Percentiles rank a stretch among this genome's conserved stretches.
phyloP scores from a whole-genome alignment of 176 grass and related monocot genomes.

The Paspalum notatum region DNA sequence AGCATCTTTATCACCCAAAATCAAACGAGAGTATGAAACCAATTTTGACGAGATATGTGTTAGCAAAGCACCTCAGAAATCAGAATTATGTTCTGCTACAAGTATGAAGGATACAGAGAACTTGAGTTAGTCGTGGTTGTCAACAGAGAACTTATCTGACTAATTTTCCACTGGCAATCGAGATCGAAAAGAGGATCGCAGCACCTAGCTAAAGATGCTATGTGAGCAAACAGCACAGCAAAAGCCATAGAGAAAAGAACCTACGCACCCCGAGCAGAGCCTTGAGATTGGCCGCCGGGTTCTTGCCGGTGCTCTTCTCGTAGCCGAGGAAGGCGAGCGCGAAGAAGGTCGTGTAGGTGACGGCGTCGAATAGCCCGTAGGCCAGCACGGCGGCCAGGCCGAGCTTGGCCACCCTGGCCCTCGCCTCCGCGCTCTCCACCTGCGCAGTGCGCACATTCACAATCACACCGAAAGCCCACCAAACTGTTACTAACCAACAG shows the following conservation, averaged over 20 bases:
- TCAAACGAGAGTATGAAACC: not conserved
- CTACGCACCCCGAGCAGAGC: conserved; percentile 66
- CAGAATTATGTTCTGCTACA: not conserved
- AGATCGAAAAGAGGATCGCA: not conserved
- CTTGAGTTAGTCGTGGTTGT: not conserved
- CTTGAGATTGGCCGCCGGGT: conserved; percentile 63
- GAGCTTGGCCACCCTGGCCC: conserved; percentile 57
- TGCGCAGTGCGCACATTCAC: conserved; percentile 9
- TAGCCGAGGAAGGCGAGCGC: conserved; percentile 73
- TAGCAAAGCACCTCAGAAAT: not conserved
- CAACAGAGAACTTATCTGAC: not conserved
- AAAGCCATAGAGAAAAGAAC: not conserved
- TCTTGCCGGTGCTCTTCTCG: conserved; percentile 72
- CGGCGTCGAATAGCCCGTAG: conserved; percentile 62
- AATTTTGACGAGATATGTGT: not conserved
- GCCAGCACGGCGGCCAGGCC: conserved; percentile 55
- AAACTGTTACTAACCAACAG: not conserved
- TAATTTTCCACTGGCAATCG: not conserved
- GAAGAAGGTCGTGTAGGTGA: conserved; percentile 71
- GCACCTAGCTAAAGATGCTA: not conserved
- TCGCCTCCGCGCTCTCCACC: conserved; percentile 52
- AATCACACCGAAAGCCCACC: not conserved
- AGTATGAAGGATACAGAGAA: not conserved
- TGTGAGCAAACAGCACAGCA: not conserved
- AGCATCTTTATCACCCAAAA: not conserved